These are phyloP conservation scores for Pseudogymnoascus sp. DNA, from an alignment of 2,329 filamentous ascomycete species.

Conservation along the genomic window DNA sequence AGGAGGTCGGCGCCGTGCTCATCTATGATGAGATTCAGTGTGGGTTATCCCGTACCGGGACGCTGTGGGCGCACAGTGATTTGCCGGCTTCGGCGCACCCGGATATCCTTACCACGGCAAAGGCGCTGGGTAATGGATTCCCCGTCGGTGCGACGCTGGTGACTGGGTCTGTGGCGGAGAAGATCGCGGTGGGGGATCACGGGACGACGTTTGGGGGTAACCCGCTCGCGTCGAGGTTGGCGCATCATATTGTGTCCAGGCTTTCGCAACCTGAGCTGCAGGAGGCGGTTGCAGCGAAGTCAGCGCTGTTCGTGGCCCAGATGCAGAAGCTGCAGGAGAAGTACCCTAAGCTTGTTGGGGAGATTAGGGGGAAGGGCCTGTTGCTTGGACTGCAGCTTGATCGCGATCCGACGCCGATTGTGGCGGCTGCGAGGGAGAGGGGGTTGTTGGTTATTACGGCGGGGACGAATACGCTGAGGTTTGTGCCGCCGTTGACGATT, in stretches of 20 bases:
- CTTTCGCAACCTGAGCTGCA: slow-evolving; percentile 66
- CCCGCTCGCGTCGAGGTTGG: slow-evolving; percentile 60
- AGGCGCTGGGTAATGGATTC: slow-evolving; percentile 93
- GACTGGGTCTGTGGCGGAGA: slow-evolving; percentile 53
- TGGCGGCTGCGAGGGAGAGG: slow-evolving; percentile 79
- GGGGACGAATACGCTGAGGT: slow-evolving; percentile 82
- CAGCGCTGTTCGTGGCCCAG: slow-evolving; percentile 47
- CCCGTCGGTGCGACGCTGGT: slow-evolving; percentile 77
- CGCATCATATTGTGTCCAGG: slow-evolving; percentile 73
- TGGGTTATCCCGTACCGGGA: slow-evolving; percentile 77
- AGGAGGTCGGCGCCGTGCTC: slow-evolving; percentile 77
- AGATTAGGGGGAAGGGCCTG: slow-evolving; percentile 74
- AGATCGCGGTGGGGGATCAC: slow-evolving; percentile 57
- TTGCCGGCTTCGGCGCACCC: slow-evolving; percentile 76
- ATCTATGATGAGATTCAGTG: slow-evolving; percentile 98
- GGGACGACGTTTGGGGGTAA: slow-evolving; percentile 70
- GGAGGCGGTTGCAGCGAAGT: slow-evolving; percentile 59
- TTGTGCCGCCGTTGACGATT: slow-evolving; percentile 81
- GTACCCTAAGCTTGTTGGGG: slow-evolving; percentile 64
- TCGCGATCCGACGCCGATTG: slow-evolving; percentile 60
- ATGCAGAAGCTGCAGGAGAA: slow-evolving; percentile 48
- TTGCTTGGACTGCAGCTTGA: slow-evolving; percentile 80
- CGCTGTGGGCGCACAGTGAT: slow-evolving; percentile 76
- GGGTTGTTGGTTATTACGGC: slow-evolving; percentile 87
- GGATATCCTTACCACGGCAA: slow-evolving; percentile 87